Conservation (phyloP, 1,284 basidiomycete genomes). For the Marasmius sp. region DNA sequence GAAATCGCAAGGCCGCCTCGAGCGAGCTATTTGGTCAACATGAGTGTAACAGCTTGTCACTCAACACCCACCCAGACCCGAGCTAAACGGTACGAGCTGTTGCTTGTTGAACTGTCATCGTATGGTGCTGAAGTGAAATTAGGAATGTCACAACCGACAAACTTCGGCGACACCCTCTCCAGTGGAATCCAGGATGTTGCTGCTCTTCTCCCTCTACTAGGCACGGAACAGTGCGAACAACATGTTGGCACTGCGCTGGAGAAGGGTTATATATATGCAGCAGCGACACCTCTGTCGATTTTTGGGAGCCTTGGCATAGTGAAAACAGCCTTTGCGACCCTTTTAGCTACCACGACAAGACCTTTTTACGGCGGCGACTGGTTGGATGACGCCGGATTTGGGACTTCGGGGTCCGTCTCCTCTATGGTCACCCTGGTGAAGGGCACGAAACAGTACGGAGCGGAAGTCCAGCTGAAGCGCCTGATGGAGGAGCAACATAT, state of each 20-base stretch:
- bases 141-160: not conserved
- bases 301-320: conserved; percentile 8
- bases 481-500: not conserved
- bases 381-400: not conserved
- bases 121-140: not conserved
- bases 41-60: not conserved
- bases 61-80: not conserved
- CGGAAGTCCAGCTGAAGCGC: not conserved
- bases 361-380: not conserved
- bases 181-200: conserved; percentile 18
- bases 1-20: too few relatives aligned
- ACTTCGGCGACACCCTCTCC: conserved; percentile 3
- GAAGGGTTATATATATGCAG: not conserved
- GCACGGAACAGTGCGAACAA: conserved; percentile 16
- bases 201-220: conserved; percentile 16
- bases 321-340: not conserved
- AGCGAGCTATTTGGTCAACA: too few relatives aligned
- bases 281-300: conserved; percentile 3
- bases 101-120: not conserved
- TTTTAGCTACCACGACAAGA: not conserved
- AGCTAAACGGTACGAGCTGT: not conserved
- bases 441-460: not conserved
- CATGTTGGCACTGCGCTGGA: conserved; percentile 11
- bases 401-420: not conserved
- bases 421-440: not conserved